Percentiles rank a stretch among this genome's conserved stretches.
These are phyloP conservation scores for Hygrophila difformis DNA, from an alignment of 257 asterid species.

Conservation along the genomic window DNA sequence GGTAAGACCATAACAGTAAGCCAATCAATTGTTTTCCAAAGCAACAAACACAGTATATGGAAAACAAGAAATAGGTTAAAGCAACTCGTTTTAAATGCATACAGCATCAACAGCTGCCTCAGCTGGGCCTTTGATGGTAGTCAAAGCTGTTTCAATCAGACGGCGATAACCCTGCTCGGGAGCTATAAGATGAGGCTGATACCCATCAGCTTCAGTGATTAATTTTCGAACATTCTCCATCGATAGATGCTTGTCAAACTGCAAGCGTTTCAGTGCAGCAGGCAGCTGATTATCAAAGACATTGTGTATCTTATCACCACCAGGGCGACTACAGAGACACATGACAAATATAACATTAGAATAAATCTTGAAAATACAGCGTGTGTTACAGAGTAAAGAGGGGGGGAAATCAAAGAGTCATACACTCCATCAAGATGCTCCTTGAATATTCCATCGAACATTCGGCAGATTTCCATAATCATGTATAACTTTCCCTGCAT, in stretches of 20 bases:
- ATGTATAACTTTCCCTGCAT: slow-evolving; percentile 66
- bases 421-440: slow-evolving; percentile 86
- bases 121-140: slow-evolving; percentile 66
- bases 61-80: background rate
- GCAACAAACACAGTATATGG: background rate
- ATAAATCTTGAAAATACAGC: background rate
- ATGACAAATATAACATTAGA: background rate
- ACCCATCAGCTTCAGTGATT: slow-evolving; percentile 74
- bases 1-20: slow-evolving; percentile 1
- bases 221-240: slow-evolving; percentile 65
- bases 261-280: slow-evolving; percentile 68
- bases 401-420: slow-evolving; percentile 14
- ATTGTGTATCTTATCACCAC: slow-evolving; percentile 67
- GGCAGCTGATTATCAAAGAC: slow-evolving; percentile 73
- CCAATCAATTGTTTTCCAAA: slow-evolving; percentile 4
- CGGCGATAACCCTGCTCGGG: slow-evolving; percentile 80
- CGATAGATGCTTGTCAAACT: slow-evolving; percentile 70
- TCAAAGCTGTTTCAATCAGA: slow-evolving; percentile 59
- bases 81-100: slow-evolving; percentile 11
- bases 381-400: background rate
- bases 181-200: slow-evolving; percentile 79
- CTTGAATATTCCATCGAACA: slow-evolving; percentile 61
- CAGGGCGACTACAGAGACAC: slow-evolving; percentile 53
- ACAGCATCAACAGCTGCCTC: slow-evolving; percentile 79
- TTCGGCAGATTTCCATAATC: slow-evolving; percentile 76